Evolutionary conservation across 108 stramenopile genomes (phyloP).

Genomic region (Schizochytrium sp.): DNA sequence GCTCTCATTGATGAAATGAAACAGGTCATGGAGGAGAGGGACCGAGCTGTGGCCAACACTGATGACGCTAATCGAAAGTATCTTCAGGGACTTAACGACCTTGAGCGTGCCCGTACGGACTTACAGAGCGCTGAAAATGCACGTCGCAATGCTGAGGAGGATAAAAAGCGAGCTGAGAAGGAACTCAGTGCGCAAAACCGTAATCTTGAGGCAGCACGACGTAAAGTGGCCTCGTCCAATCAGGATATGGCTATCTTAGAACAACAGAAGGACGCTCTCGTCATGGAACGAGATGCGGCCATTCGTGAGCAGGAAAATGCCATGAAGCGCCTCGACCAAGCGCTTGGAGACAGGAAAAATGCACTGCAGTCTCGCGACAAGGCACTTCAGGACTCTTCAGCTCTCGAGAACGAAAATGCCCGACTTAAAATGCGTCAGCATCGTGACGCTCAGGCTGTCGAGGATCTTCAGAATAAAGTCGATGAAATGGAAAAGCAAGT

Average conservation of each 20-base stretch:
- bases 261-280: constrained; percentile 37
- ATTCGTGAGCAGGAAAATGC: constrained; percentile 53
- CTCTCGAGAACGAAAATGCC: constrained; percentile 15
- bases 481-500: constrained; percentile 12
- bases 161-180: neutral
- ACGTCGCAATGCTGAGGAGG: constrained; percentile 14
- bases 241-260: constrained; percentile 51
- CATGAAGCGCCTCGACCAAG: constrained; percentile 49
- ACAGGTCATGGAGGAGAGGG: constrained; percentile 60
- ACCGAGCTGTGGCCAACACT: constrained; percentile 16
- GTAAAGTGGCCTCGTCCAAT: neutral
- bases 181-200: neutral
- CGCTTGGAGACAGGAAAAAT: constrained; percentile 23
- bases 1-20: constrained; percentile 60
- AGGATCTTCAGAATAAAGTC: neutral
- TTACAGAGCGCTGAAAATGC: neutral
- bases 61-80: constrained; percentile 54
- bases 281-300: constrained; percentile 56
- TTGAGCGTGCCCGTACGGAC: neutral
- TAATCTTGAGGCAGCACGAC: constrained; percentile 33
- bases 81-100: constrained; percentile 18
- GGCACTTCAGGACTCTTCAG: neutral
- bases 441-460: constrained; percentile 30
- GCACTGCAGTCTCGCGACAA: constrained; percentile 20
- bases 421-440: constrained; percentile 40